Conservation (phyloP, 306 rosid genomes). For the Prunus padus region DNA sequence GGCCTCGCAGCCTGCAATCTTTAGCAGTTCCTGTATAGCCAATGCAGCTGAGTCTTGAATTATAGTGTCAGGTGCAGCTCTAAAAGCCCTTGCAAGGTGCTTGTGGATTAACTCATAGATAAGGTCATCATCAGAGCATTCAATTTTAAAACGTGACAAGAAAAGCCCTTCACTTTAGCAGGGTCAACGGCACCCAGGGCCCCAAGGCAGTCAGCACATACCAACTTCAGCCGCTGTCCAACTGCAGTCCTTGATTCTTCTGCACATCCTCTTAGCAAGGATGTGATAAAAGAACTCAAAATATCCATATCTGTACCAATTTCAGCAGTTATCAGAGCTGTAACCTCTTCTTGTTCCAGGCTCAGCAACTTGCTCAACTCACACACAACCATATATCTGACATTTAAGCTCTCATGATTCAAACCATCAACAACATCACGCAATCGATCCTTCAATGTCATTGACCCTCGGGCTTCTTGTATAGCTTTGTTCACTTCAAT, state of each 20-base stretch:
- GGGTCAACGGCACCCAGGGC: slow-evolving; percentile 98
- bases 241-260: slow-evolving; percentile 84
- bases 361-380: slow-evolving; percentile 82
- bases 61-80: slow-evolving; percentile 92
- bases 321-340: slow-evolving; percentile 72
- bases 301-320: slow-evolving; percentile 75
- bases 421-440: slow-evolving; percentile 76
- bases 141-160: slow-evolving; percentile 85
- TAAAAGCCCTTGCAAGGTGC: slow-evolving; percentile 90
- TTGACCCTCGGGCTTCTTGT: slow-evolving; percentile 81
- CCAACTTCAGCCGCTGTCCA: slow-evolving; percentile 87
- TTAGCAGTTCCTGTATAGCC: slow-evolving; percentile 96
- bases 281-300: slow-evolving; percentile 78
- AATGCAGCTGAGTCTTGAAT: slow-evolving; percentile 97
- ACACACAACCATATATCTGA: slow-evolving; percentile 85
- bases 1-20: slow-evolving; percentile 93
- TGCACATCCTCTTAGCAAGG: slow-evolving; percentile 82
- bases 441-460: slow-evolving; percentile 75
- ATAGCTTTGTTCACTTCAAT: slow-evolving; percentile 73
- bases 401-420: slow-evolving; percentile 92
- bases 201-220: slow-evolving; percentile 98
- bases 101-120: slow-evolving; percentile 93
- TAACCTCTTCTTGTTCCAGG: slow-evolving; percentile 70
- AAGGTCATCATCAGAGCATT: slow-evolving; percentile 94
- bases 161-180: slow-evolving; percentile 81